Evolutionary conservation across 163 green algal genomes (phyloP).

Genomic region (Prototheca wickerhamii): DNA sequence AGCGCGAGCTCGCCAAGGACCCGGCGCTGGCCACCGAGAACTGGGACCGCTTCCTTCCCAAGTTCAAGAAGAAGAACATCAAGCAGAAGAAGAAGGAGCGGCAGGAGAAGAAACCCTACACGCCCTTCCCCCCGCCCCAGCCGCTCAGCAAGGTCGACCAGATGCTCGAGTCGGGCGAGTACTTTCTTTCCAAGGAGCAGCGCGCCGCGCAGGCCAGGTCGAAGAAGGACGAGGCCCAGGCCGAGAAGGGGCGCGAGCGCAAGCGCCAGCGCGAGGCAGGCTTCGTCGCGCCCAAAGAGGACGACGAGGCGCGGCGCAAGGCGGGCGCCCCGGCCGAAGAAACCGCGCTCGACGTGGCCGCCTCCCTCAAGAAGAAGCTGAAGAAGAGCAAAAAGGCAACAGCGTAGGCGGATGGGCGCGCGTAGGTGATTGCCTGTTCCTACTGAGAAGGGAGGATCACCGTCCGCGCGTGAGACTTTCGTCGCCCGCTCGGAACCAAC

Average conservation of each 20-base stretch:
- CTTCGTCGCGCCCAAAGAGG: constrained; percentile 72
- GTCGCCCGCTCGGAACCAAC: too few species aligned
- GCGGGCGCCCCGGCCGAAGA: constrained; percentile 2
- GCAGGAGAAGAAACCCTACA: constrained; percentile 78
- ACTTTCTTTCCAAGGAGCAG: constrained; percentile 82
- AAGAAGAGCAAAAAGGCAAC: too few species aligned
- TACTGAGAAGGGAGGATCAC: too few species aligned
- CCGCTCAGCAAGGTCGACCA: constrained; percentile 87
- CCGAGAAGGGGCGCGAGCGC: constrained; percentile 38
- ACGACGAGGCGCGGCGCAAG: not conserved
- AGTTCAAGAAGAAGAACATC: constrained; percentile 99
- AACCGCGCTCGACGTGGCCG: constrained; percentile 31
- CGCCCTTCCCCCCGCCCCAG: constrained; percentile 90
- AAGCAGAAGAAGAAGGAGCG: constrained; percentile 70
- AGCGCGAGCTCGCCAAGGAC: constrained; percentile 96
- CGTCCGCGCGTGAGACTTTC: too few species aligned
- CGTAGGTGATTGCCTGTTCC: too few species aligned
- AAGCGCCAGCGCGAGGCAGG: constrained; percentile 65
- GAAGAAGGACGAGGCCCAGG: constrained; percentile 52
- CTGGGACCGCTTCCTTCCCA: constrained; percentile 97
- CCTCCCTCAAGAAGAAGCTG: constrained; percentile 48
- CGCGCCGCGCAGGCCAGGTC: constrained; percentile 43
- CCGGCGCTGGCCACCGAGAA: constrained; percentile 75
- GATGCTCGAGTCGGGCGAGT: constrained; percentile 85
- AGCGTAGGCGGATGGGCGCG: too few species aligned